Conservation (phyloP, 768 basidiomycete genomes). For the Leucosporidium scottii region DNA sequence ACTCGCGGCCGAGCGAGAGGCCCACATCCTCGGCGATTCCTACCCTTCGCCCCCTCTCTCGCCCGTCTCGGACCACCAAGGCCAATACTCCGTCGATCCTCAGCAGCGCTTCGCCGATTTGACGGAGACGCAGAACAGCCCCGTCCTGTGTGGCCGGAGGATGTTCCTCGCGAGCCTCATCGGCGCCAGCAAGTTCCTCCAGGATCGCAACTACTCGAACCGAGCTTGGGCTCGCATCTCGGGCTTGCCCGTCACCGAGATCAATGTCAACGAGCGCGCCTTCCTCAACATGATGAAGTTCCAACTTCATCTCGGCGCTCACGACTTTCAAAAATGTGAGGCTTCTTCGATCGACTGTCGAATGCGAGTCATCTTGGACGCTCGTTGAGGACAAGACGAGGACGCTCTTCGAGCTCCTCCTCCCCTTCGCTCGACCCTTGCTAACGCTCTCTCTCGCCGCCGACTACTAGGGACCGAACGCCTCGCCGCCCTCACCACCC, state of each 20-base stretch:
- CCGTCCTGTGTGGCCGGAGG: constrained; percentile 72
- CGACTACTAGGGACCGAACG: constrained; percentile 17
- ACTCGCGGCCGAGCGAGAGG: neutral
- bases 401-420: neutral
- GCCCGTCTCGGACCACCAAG: neutral
- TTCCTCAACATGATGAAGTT: constrained; percentile 74
- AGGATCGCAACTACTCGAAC: constrained; percentile 89
- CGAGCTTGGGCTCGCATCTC: constrained; percentile 89
- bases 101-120: neutral
- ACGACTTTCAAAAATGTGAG: constrained; percentile 33
- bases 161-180: constrained; percentile 83
- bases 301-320: constrained; percentile 30
- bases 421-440: neutral
- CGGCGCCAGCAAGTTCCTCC: constrained; percentile 82
- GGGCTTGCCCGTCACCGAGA: constrained; percentile 76
- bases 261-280: constrained; percentile 79
- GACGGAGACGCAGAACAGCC: constrained; percentile 20
- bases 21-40: neutral
- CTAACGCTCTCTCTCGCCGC: neutral
- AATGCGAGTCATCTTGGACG: neutral
- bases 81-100: neutral
- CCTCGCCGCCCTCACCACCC: constrained; percentile 8
- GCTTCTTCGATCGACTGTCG: no score
- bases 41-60: constrained; percentile 30
- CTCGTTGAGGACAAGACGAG: neutral